Evolutionary conservation across 768 basidiomycete genomes (phyloP).

Genomic region (Trametes meyenii): DNA sequence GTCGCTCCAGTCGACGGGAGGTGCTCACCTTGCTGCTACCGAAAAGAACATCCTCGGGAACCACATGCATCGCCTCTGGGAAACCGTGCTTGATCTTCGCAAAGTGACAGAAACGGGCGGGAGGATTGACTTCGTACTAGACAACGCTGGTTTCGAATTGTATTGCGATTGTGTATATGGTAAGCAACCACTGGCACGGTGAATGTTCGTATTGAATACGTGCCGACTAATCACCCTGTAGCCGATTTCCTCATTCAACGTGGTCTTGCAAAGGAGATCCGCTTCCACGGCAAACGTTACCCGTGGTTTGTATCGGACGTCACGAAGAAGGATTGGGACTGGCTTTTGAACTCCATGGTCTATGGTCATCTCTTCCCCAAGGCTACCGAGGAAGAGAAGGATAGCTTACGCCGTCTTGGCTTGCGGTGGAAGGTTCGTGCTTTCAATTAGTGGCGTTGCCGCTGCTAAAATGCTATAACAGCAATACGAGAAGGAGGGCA

Average conservation of each 20-base stretch:
- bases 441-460: not conserved
- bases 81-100: slow-evolving; percentile 63
- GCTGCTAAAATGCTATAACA: slow-evolving; percentile 32
- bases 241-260: slow-evolving; percentile 95
- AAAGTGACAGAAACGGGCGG: slow-evolving; percentile 30
- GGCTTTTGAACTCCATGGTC: slow-evolving; percentile 86
- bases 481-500: slow-evolving; percentile 92
- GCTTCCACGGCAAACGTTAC: slow-evolving; percentile 95
- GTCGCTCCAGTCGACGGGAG: slow-evolving; percentile 92
- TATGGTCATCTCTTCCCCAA: slow-evolving; percentile 92
- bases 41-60: slow-evolving; percentile 97
- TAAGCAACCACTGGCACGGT: slow-evolving; percentile 34
- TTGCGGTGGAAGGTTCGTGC: slow-evolving; percentile 80
- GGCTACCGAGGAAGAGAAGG: slow-evolving; percentile 75
- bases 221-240: slow-evolving; percentile 26
- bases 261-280: slow-evolving; percentile 80
- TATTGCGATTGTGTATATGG: slow-evolving; percentile 89
- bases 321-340: slow-evolving; percentile 92
- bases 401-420: slow-evolving; percentile 79
- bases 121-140: slow-evolving; percentile 68
- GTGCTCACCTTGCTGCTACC: slow-evolving; percentile 92
- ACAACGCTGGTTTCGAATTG: slow-evolving; percentile 87
- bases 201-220: not conserved
- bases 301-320: slow-evolving; percentile 96
- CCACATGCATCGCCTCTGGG: slow-evolving; percentile 72